Evolutionary conservation across 1,139 yeast species (phyloP).

Genomic region (Candida albicans): DNA sequence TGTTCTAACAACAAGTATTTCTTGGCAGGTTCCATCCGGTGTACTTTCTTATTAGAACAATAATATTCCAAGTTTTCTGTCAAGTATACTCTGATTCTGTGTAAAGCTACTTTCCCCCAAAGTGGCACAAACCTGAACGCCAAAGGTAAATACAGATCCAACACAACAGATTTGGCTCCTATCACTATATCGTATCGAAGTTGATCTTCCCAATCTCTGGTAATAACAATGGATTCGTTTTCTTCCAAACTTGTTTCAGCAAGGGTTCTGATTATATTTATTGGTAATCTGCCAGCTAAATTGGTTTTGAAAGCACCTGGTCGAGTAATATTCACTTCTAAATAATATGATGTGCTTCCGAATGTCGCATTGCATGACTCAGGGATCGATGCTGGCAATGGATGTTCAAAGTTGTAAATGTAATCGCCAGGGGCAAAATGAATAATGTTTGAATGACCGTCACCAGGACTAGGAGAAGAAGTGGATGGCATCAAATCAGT

Average conservation of each 20-base stretch:
- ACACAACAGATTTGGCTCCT: conserved; percentile 81
- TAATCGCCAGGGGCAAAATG: conserved; percentile 77
- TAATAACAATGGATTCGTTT: conserved; percentile 88
- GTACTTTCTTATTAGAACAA: conserved; percentile 82
- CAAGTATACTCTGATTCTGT: conserved; percentile 78
- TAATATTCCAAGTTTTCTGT: conserved; percentile 90
- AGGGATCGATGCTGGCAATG: conserved; percentile 78
- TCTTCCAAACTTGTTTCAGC: conserved; percentile 80
- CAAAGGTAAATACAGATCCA: conserved; percentile 81
- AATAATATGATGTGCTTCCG: conserved; percentile 70
- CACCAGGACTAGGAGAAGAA: conserved; percentile 15
- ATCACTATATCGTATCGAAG: conserved; percentile 85
- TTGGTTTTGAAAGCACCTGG: conserved; percentile 84
- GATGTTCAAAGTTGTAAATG: conserved; percentile 86
- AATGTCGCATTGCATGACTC: conserved; percentile 78
- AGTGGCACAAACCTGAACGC: conserved; percentile 82
- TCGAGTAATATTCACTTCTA: conserved; percentile 71
- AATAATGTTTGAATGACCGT: conserved; percentile 9
- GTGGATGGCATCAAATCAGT: conserved; percentile 16
- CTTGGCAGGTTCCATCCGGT: conserved; percentile 84
- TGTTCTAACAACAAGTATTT: conserved; percentile 81
- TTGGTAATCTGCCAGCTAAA: conserved; percentile 61
- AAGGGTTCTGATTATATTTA: conserved; percentile 72
- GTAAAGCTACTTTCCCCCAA: conserved; percentile 79
- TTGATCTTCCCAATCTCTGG: conserved; percentile 92